A percentile compares a stretch with the other conserved stretches of the same genome.
These are phyloP conservation scores for Sclerotinia trifoliorum DNA, from an alignment of 2,329 filamentous ascomycete genomes.

Conservation along the genomic window DNA sequence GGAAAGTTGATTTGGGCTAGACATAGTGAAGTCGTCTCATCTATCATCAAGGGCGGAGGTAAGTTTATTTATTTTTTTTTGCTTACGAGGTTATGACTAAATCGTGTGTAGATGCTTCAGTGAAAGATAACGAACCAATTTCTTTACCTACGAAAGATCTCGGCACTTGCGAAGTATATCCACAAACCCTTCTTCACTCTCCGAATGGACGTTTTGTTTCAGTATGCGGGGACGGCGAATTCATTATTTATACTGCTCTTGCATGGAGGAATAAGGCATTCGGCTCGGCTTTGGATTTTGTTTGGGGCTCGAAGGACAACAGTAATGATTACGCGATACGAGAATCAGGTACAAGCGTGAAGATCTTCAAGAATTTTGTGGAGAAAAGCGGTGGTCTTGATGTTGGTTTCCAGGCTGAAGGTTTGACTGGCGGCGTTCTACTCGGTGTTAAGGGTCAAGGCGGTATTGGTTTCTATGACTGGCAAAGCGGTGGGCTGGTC, in stretches of 20 bases:
- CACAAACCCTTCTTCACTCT: slow-evolving; percentile 91
- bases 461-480: slow-evolving; percentile 94
- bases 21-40: slow-evolving; percentile 91
- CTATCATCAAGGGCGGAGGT: slow-evolving; percentile 88
- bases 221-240: slow-evolving; percentile 93
- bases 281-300: slow-evolving; percentile 91
- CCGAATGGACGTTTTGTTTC: slow-evolving; percentile 88
- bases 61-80: slow-evolving; percentile 34
- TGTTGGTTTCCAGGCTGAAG: slow-evolving; percentile 92
- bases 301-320: slow-evolving; percentile 95
- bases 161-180: slow-evolving; percentile 94
- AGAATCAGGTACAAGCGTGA: slow-evolving; percentile 90
- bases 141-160: slow-evolving; percentile 89
- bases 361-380: slow-evolving; percentile 97
- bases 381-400: slow-evolving; percentile 87
- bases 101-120: slow-evolving; percentile 58
- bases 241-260: slow-evolving; percentile 96
- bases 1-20: slow-evolving; percentile 96
- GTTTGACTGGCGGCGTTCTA: slow-evolving; percentile 81
- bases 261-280: slow-evolving; percentile 98
- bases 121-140: slow-evolving; percentile 89
- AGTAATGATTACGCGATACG: slow-evolving; percentile 98
- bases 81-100: slow-evolving; percentile 34
- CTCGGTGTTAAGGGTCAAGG: slow-evolving; percentile 94
- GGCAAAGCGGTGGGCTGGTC: slow-evolving; percentile 84